Evolutionary conservation across 306 rosid species (phyloP).

Genomic region (Dalbergia cochinchinensis): DNA sequence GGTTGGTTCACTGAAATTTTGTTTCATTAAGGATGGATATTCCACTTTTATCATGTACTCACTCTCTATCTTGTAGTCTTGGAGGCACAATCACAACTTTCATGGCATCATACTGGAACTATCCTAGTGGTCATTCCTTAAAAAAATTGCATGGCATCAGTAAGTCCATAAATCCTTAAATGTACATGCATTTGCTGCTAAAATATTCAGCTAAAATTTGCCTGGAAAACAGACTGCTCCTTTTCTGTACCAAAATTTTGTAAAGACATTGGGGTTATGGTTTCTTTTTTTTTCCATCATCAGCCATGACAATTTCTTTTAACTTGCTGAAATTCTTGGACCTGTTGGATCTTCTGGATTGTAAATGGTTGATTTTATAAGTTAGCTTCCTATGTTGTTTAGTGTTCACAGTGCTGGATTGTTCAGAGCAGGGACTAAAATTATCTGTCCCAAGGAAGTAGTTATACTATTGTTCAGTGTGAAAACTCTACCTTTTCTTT

Average conservation of each 20-base stretch:
- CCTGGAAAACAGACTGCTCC: conserved; percentile 12
- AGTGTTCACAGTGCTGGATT: no score
- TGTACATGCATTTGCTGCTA: conserved; percentile 32
- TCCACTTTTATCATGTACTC: conserved; percentile 34
- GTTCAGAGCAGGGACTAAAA: no score
- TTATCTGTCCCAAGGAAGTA: no score
- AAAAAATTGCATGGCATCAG: conserved; percentile 73
- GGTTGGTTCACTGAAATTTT: conserved; percentile 61
- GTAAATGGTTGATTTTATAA: no score
- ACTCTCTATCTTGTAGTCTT: conserved; percentile 73
- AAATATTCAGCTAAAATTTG: conserved; percentile 3
- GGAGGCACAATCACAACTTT: conserved; percentile 77
- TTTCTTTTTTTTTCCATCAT: conserved; percentile 6
- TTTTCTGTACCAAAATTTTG: conserved; percentile 23
- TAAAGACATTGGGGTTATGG: conserved; percentile 5
- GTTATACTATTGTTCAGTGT: no score
- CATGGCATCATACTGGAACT: conserved; percentile 89
- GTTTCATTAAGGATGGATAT: conserved; percentile 31
- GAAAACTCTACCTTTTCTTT: no score
- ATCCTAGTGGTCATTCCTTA: conserved; percentile 91
- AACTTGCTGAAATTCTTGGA: conserved; percentile 26
- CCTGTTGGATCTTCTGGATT: conserved; percentile 4
- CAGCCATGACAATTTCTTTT: conserved; percentile 3
- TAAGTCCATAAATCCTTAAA: conserved; percentile 47
- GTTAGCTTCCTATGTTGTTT: no score